phyloP scores from a whole-genome alignment of 345 rosid species.

The Luvunga scandens region DNA sequence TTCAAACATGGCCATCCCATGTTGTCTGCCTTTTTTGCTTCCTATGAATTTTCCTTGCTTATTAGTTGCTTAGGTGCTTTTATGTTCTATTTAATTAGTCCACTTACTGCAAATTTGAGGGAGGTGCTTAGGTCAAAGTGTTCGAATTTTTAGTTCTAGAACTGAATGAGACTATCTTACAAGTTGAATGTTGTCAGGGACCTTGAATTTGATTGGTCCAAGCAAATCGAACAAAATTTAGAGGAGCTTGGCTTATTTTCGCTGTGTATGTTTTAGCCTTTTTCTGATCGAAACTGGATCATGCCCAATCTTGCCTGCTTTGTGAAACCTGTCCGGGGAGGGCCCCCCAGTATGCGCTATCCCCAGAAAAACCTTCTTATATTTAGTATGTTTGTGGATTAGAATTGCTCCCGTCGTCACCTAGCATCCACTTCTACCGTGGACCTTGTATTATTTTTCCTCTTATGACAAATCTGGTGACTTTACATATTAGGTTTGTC shows the following conservation, averaged over 20 bases:
- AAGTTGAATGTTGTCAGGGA: not conserved
- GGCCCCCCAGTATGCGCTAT: not conserved
- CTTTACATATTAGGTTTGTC: not conserved
- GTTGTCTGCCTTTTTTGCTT: not conserved
- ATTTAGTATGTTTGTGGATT: not conserved
- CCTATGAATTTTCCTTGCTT: not conserved
- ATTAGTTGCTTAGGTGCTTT: not conserved
- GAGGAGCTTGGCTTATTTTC: not conserved
- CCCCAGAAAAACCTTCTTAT: not conserved
- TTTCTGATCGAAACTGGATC: not conserved
- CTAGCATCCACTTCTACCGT: conserved; percentile 2
- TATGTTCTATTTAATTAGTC: not conserved
- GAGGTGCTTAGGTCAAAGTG: not conserved
- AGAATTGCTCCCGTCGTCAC: not conserved
- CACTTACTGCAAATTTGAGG: not conserved
- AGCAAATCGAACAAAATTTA: not conserved
- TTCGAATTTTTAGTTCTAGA: not conserved
- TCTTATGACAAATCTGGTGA: conserved; percentile 6
- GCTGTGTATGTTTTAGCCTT: not conserved
- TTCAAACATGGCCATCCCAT: not conserved
- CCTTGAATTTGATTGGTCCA: conserved; percentile 4
- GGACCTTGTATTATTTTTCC: not conserved
- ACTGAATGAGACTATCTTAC: not conserved
- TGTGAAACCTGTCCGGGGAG: not conserved
- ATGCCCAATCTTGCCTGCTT: not conserved